Conservation (phyloP, 495 filamentous ascomycete genomes). For the Aspergillus heteromorphus region DNA sequence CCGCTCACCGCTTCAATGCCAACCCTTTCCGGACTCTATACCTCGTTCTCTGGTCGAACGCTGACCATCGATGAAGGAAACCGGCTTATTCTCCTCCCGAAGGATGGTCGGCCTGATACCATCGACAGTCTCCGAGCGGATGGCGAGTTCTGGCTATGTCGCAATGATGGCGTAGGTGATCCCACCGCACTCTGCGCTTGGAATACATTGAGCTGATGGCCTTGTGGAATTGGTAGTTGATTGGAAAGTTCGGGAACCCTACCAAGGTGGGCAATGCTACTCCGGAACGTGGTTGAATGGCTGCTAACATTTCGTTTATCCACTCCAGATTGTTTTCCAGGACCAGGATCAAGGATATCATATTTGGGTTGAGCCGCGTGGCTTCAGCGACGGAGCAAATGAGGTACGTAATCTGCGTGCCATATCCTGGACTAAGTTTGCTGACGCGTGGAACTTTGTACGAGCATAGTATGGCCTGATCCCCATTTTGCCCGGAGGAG, state of each 20-base stretch:
- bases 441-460: not conserved
- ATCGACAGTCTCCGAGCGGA: not conserved
- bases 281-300: not conserved
- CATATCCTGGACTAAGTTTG: not conserved
- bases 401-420: not conserved
- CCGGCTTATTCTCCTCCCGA: not conserved
- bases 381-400: not conserved
- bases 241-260: slow-evolving; percentile 4
- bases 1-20: slow-evolving; percentile 1
- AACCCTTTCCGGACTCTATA: slow-evolving; percentile 5
- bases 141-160: slow-evolving; percentile 6
- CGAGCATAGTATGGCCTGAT: slow-evolving; percentile 2
- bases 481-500: not conserved
- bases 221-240: not conserved
- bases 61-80: not conserved
- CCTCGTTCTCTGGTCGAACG: not conserved
- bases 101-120: not conserved
- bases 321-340: slow-evolving; percentile 1
- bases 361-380: slow-evolving; percentile 8
- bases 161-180: slow-evolving; percentile 3
- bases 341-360: not conserved
- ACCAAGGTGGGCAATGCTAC: not conserved
- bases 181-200: not conserved
- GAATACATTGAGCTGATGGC: not conserved
- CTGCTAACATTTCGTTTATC: not conserved